Percentiles rank a stretch among this genome's conserved stretches.
phyloP scores from a whole-genome alignment of 2,329 filamentous ascomycete genomes.

The Aspergillus tanneri region DNA sequence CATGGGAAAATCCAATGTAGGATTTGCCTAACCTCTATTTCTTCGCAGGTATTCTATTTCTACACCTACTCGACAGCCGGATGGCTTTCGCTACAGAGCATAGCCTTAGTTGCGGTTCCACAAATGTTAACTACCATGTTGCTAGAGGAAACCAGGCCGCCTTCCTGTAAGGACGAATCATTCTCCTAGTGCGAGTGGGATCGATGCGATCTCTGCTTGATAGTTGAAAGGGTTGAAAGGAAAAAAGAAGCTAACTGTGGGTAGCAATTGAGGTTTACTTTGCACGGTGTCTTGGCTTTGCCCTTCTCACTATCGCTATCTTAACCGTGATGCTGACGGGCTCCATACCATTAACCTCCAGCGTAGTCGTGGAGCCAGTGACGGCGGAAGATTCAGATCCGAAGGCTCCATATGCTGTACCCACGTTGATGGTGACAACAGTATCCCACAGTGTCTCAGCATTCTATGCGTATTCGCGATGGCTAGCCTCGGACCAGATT shows the following conservation, averaged over 20 bases:
- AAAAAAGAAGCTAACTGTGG: background rate
- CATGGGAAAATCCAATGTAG: background rate
- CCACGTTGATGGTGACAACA: conserved; percentile 65
- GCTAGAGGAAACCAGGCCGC: conserved; percentile 56
- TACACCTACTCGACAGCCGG: conserved; percentile 47
- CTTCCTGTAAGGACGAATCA: conserved; percentile 56
- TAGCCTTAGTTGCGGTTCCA: conserved; percentile 60
- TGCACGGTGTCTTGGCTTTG: conserved; percentile 67
- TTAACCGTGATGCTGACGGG: conserved; percentile 69
- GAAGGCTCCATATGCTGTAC: conserved; percentile 63
- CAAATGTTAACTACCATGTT: conserved; percentile 62
- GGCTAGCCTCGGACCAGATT: conserved; percentile 55
- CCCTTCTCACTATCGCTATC: conserved; percentile 63
- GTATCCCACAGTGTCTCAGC: conserved; percentile 63
- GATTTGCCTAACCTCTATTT: conserved; percentile 8
- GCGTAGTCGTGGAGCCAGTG: conserved; percentile 40
- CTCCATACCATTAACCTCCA: conserved; percentile 63
- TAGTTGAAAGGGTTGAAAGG: background rate
- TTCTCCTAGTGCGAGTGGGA: too few relatives aligned
- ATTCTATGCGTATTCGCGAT: conserved; percentile 68
- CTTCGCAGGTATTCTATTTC: conserved; percentile 43
- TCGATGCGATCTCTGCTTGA: too few relatives aligned
- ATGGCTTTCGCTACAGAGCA: conserved; percentile 47
- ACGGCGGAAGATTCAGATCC: conserved; percentile 46
- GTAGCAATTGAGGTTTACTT: conserved; percentile 67